A percentile compares a stretch with the other conserved stretches of the same genome.
Evolutionary conservation across 31 red algal species (phyloP).

Genomic region (Porphyra umbilicalis): DNA sequence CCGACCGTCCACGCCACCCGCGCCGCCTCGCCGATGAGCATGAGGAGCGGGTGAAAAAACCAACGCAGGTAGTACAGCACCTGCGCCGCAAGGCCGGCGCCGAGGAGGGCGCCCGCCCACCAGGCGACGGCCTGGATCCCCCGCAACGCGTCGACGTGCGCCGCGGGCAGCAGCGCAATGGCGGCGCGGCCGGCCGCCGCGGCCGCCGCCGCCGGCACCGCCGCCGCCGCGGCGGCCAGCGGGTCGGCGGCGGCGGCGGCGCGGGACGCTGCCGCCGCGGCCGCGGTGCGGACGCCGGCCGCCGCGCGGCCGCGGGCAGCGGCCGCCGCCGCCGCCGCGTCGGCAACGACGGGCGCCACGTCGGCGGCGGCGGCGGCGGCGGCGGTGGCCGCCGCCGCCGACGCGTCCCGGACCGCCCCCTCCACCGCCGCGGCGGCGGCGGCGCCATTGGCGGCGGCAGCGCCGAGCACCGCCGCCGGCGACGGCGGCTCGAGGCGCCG

Average conservation of each 20-base stretch:
- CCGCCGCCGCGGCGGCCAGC: background rate
- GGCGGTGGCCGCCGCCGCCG: background rate
- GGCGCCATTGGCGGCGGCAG: background rate
- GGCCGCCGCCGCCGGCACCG: background rate
- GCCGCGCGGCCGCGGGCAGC: background rate
- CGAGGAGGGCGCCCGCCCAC: too few relatives aligned
- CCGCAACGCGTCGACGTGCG: too few relatives aligned
- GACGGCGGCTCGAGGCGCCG: background rate
- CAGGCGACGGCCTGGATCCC: too few relatives aligned
- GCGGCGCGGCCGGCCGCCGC: background rate
- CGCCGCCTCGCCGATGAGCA: too few relatives aligned
- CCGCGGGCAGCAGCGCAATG: too few relatives aligned
- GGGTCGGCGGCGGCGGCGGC: background rate
- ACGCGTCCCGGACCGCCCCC: background rate
- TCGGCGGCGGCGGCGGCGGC: background rate
- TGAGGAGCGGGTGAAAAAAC: too few relatives aligned
- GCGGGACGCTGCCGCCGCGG: background rate
- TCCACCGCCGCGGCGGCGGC: background rate
- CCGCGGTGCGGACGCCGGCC: background rate
- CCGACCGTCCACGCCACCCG: too few relatives aligned
- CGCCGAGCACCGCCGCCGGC: background rate
- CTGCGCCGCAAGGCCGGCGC: too few relatives aligned
- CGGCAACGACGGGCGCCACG: too few relatives aligned
- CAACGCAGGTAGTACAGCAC: too few relatives aligned
- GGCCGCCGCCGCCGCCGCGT: background rate